phyloP scores from a whole-genome alignment of 1,284 basidiomycete species.

The Sporisorium reilianum region DNA sequence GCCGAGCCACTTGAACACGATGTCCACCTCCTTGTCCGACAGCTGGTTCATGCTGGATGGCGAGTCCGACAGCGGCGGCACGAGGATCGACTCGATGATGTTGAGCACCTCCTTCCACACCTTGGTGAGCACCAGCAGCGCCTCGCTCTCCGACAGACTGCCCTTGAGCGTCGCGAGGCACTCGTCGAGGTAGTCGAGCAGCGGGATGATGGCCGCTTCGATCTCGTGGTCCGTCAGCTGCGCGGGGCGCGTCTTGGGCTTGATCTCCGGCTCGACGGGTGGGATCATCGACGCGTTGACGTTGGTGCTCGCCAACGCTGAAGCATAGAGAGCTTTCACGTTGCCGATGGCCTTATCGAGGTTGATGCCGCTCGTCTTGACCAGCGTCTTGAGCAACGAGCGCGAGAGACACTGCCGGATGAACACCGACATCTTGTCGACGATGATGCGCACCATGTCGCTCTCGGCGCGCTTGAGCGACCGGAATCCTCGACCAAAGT shows the following conservation, averaged over 20 bases:
- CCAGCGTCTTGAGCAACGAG: constrained; percentile 73
- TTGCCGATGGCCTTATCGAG: constrained; percentile 67
- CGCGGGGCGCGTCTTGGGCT: constrained; percentile 73
- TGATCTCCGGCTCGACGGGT: constrained; percentile 57
- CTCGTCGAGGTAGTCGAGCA: constrained; percentile 97
- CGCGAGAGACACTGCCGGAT: constrained; percentile 90
- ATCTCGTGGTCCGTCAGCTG: constrained; percentile 91
- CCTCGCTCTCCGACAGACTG: constrained; percentile 76
- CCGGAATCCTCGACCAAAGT: constrained; percentile 95
- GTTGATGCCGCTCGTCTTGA: constrained; percentile 64
- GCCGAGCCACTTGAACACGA: constrained; percentile 97
- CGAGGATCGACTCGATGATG: constrained; percentile 87
- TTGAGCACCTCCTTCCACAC: constrained; percentile 96
- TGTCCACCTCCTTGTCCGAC: constrained; percentile 93
- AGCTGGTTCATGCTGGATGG: constrained; percentile 90
- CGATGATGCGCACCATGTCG: constrained; percentile 95
- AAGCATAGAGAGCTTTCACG: constrained; percentile 65
- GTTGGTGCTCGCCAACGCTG: constrained; percentile 62
- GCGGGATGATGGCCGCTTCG: constrained; percentile 88
- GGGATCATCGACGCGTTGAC: constrained; percentile 61
- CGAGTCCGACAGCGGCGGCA: constrained; percentile 90
- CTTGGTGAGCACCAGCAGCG: constrained; percentile 90
- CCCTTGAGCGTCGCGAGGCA: constrained; percentile 93
- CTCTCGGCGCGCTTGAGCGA: constrained; percentile 92
- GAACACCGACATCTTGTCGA: constrained; percentile 98